Evolutionary conservation across 345 rosid species (phyloP).

Genomic region (Ceriops decandra): DNA sequence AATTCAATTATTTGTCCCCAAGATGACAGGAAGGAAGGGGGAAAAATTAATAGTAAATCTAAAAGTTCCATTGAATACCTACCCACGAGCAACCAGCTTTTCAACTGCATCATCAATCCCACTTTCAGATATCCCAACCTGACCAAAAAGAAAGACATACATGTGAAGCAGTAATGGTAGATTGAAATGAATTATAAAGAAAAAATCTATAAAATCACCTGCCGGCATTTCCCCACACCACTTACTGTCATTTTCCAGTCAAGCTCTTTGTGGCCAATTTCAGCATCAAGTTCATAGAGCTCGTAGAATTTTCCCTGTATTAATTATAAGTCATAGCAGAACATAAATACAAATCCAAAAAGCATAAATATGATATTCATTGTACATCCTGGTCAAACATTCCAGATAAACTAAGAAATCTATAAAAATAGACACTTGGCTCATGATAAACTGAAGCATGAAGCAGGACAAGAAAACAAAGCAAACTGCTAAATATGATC

Average conservation of each 20-base stretch:
- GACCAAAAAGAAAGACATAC: constrained; percentile 11
- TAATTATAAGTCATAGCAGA: constrained; percentile 17
- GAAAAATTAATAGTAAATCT: not conserved
- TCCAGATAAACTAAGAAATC: not conserved
- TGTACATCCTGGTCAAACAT: not conserved
- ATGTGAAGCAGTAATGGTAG: not conserved
- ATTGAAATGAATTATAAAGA: constrained; percentile 4
- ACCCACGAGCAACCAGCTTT: constrained; percentile 92
- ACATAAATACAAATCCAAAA: constrained; percentile 15
- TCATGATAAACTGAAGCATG: not conserved
- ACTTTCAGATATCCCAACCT: constrained; percentile 87
- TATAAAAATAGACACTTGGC: not conserved
- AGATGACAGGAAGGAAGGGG: not conserved
- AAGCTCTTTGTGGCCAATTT: constrained; percentile 85
- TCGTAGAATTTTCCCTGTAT: constrained; percentile 87
- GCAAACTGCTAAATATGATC: no score
- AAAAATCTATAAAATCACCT: constrained; percentile 41
- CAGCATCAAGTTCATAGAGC: constrained; percentile 96
- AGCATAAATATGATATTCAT: not conserved
- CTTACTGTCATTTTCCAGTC: constrained; percentile 94
- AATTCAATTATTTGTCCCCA: not conserved
- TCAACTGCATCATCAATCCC: constrained; percentile 91
- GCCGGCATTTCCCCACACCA: constrained; percentile 96
- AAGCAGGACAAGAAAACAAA: not conserved
- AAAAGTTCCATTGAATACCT: constrained; percentile 24